Evolutionary conservation across 73 alveolate species (phyloP).

Genomic region (Uronychia binucleata): DNA sequence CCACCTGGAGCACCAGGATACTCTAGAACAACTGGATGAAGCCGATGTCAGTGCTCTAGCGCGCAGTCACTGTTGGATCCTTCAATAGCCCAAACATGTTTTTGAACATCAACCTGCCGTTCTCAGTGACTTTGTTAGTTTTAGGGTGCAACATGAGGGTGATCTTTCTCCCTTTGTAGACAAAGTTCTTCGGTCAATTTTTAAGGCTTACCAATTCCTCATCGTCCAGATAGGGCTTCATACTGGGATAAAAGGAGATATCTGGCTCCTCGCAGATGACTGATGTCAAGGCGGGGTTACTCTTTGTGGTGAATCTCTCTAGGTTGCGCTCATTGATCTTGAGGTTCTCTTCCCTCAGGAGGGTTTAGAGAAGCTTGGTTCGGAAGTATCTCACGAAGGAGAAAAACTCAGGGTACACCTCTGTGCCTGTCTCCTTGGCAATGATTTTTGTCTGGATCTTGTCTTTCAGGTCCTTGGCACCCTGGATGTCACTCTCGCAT

Average conservation of each 20-base stretch:
- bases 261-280: background rate
- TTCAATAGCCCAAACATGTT: background rate
- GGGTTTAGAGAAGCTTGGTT: background rate
- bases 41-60: background rate
- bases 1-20: background rate
- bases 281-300: background rate
- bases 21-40: background rate
- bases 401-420: slow-evolving; percentile 6
- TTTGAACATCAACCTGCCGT: background rate
- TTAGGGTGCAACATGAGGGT: background rate
- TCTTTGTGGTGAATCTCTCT: background rate
- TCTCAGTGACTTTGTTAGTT: background rate
- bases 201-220: background rate
- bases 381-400: slow-evolving; percentile 6
- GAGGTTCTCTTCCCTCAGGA: background rate
- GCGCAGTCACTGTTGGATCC: background rate
- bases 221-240: background rate
- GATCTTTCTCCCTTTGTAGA: background rate
- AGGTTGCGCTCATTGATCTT: background rate
- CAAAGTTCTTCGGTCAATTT: background rate
- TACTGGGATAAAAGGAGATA: background rate
- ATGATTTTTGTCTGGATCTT: background rate
- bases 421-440: background rate
- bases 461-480: background rate
- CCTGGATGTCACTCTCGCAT: background rate